Evolutionary conservation across 1,284 basidiomycete species (phyloP).

Genomic region (Caloboletus firmus): DNA sequence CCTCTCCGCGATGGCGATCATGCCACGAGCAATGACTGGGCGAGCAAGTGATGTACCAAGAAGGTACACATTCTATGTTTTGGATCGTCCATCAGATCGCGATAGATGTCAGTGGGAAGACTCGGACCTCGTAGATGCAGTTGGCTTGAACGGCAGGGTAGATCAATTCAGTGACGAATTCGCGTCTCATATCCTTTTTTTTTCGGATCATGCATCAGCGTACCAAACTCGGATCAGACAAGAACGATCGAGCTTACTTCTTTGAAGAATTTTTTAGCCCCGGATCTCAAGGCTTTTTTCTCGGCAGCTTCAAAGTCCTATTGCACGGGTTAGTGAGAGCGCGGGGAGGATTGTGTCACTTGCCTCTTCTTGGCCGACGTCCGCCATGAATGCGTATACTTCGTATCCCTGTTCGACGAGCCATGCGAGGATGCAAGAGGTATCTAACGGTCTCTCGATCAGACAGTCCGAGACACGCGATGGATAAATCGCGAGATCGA

Average conservation of each 20-base stretch:
- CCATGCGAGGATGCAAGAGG: conserved; percentile 96
- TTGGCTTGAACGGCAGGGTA: conserved; percentile 98
- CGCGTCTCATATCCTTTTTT: conserved; percentile 84
- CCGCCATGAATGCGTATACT: conserved; percentile 98
- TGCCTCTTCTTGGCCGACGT: conserved; percentile 97
- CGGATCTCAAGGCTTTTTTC: conserved; percentile 88
- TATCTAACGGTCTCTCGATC: conserved; percentile 46
- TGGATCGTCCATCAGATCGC: conserved; percentile 9
- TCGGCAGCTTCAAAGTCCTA: conserved; percentile 95
- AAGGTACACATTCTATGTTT: conserved; percentile 85
- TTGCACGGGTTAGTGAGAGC: not conserved
- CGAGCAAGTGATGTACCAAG: conserved; percentile 97
- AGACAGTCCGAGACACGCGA: not conserved
- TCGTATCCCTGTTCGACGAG: conserved; percentile 98
- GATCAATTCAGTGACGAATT: conserved; percentile 96
- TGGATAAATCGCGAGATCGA: conserved; percentile 15
- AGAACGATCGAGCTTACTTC: conserved; percentile 48
- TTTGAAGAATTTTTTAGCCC: conserved; percentile 94
- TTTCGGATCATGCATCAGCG: not conserved
- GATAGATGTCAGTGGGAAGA: not conserved
- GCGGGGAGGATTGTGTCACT: not conserved
- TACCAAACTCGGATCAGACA: not conserved
- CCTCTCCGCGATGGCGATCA: conserved; percentile 91
- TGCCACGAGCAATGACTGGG: conserved; percentile 97
- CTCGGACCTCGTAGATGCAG: conserved; percentile 91